phyloP scores from a whole-genome alignment of 345 rosid genomes.

The Melaleuca alternifolia region DNA sequence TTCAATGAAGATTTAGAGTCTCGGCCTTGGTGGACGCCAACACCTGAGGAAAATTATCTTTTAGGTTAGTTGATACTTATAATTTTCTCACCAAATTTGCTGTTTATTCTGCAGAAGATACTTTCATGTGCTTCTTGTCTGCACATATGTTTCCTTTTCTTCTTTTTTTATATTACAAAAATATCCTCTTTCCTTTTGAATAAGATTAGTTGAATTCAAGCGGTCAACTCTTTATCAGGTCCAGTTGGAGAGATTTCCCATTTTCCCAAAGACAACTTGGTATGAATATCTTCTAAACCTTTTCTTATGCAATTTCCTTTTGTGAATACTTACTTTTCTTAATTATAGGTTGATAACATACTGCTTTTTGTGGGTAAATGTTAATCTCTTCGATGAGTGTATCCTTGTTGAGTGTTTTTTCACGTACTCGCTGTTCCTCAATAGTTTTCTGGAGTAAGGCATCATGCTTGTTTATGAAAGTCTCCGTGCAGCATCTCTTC shows the following conservation, averaged over 20 bases:
- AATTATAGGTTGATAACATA: not conserved
- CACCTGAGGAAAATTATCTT: constrained; percentile 66
- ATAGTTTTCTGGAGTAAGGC: not conserved
- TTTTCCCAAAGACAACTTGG: constrained; percentile 53
- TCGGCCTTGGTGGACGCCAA: constrained; percentile 98
- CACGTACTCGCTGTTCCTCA: not conserved
- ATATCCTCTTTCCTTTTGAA: not conserved
- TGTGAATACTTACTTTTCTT: not conserved
- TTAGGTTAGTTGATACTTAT: constrained; percentile 38
- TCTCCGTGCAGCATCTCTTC: not conserved
- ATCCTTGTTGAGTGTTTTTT: not conserved
- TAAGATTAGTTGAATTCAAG: not conserved
- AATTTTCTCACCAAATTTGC: not conserved
- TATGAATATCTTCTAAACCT: constrained; percentile 14
- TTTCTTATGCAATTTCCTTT: not conserved
- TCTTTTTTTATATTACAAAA: not conserved
- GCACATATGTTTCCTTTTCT: not conserved
- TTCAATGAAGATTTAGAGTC: constrained; percentile 85
- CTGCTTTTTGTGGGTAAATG: not conserved
- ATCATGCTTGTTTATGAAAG: not conserved
- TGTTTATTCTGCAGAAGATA: not conserved
- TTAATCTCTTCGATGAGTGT: not conserved
- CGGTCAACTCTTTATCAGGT: constrained; percentile 30
- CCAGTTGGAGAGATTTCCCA: constrained; percentile 78
- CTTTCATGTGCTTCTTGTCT: not conserved